A percentile compares a stretch with the other conserved stretches of the same genome.
phyloP scores from a whole-genome alignment of 306 rosid species.

The Gastrolobium bilobum region DNA sequence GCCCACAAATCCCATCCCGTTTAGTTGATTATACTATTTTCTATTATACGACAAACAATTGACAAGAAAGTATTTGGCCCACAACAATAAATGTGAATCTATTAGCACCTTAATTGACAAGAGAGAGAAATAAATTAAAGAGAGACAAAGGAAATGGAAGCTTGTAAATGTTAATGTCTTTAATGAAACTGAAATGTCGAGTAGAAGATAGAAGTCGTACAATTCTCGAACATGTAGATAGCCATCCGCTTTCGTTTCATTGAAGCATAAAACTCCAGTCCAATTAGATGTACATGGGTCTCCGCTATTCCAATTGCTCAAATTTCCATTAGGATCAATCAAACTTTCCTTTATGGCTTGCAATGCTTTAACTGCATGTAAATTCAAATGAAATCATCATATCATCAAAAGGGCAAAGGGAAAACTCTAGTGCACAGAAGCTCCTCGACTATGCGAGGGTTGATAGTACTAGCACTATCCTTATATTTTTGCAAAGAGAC shows the following conservation, averaged over 20 bases:
- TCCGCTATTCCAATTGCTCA: constrained; percentile 80
- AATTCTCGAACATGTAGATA: constrained; percentile 79
- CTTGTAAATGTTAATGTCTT: constrained; percentile 10
- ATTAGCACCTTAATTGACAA: constrained; percentile 11
- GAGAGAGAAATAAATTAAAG: constrained; percentile 2
- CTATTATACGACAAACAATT: neutral
- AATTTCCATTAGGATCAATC: constrained; percentile 76
- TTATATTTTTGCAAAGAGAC: too few relatives aligned
- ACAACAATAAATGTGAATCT: constrained; percentile 1
- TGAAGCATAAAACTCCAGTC: constrained; percentile 87
- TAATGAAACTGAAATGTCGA: constrained; percentile 39
- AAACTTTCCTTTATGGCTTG: constrained; percentile 60
- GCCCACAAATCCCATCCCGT: constrained; percentile 5
- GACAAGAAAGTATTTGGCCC: constrained; percentile 9
- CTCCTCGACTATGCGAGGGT: too few relatives aligned
- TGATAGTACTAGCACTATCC: too few relatives aligned
- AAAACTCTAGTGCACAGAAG: too few relatives aligned
- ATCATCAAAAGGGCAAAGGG: neutral
- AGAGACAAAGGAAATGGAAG: constrained; percentile 18
- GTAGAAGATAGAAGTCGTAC: constrained; percentile 59
- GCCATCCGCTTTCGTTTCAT: constrained; percentile 60
- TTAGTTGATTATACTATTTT: constrained; percentile 11
- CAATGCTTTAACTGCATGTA: constrained; percentile 81
- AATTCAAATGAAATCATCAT: constrained; percentile 43
- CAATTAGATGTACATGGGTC: constrained; percentile 85